Evolutionary conservation across 2,329 filamentous ascomycete species (phyloP), one percentile per base, ranked within the genome.

Genomic region (Sporothrix protearum): DNA sequence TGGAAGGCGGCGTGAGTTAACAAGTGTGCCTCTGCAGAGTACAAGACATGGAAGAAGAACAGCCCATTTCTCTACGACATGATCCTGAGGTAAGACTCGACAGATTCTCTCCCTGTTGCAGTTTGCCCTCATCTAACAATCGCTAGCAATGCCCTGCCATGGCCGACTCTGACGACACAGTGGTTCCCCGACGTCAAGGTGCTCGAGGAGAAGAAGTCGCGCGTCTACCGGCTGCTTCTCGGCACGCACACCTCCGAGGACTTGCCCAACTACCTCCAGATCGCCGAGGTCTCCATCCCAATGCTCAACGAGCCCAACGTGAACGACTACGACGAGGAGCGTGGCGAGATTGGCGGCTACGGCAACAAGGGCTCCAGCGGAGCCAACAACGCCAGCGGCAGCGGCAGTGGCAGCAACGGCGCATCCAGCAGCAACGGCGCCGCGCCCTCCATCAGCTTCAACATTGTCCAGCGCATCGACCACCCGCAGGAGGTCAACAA

Each of bases 41-140:
- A 99, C 88, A 99, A 99, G 82, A 97, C 95, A 76, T 99, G 96
- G 96, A 99, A 99, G 87, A 99, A 99, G 86, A 99, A 99, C 82
- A 93, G 92, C 75, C 94, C 96, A 3, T 98, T 98, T 79, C 91
- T 99, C 77, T 99, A 99, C 81, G 96, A 99, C 80, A 93, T 97
- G 89, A 96, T 99, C 75, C 86, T 98, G 75, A 94, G 90, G 89
- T 90, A 47, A 30, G 72, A 74, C 14, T 30, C 51, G n/a, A n/a
- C 42, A 28, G 39, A 51, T 3, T 19, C 12, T 25, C 42, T 47
- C 3, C 12, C 39, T n/a, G 19, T 28, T 28, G 10, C 14, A 10
- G 8, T 16, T 51, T n/a, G 3, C 3, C 30, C 33, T 5, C 3
- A 25, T 14, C 68, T 63, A 64, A 75, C 12, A 19, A 9, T 16